Percentiles rank a stretch among this genome's conserved stretches.
phyloP scores from a whole-genome alignment of 208 protist genomes.

The Trypanosoma vivax region DNA sequence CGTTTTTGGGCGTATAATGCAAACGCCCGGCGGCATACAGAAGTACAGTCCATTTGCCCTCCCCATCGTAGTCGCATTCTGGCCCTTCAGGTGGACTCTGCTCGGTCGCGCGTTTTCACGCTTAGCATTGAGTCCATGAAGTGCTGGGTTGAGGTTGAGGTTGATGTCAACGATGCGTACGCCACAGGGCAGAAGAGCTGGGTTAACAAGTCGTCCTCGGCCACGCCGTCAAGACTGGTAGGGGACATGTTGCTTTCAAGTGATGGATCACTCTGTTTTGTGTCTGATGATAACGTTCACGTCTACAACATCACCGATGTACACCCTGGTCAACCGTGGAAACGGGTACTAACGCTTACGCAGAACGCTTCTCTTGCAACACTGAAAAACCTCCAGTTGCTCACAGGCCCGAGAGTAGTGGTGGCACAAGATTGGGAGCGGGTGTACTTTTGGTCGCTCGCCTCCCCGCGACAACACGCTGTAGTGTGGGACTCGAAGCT shows the following conservation, averaged over 20 bases:
- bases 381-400: constrained; percentile 37
- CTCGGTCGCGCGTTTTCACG: constrained; percentile 62
- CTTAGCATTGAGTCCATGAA: constrained; percentile 60
- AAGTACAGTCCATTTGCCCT: constrained; percentile 68
- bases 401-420: constrained; percentile 26
- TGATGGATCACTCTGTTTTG: constrained; percentile 69
- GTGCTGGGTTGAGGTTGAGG: constrained; percentile 63
- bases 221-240: constrained; percentile 51
- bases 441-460: constrained; percentile 66
- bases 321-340: constrained; percentile 50
- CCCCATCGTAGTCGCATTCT: constrained; percentile 60
- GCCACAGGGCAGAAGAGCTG: constrained; percentile 29
- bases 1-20: constrained; percentile 79
- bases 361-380: constrained; percentile 41
- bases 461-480: constrained; percentile 8
- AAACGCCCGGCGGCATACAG: constrained; percentile 43
- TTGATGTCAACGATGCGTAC: constrained; percentile 48
- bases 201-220: constrained; percentile 65
- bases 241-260: constrained; percentile 41
- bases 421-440: constrained; percentile 28
- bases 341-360: constrained; percentile 38
- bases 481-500: background rate
- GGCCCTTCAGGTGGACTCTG: constrained; percentile 51
- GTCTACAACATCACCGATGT: constrained; percentile 44
- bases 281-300: constrained; percentile 76